Conservation (phyloP, 768 basidiomycete genomes). For the Mycena capillaripes region DNA sequence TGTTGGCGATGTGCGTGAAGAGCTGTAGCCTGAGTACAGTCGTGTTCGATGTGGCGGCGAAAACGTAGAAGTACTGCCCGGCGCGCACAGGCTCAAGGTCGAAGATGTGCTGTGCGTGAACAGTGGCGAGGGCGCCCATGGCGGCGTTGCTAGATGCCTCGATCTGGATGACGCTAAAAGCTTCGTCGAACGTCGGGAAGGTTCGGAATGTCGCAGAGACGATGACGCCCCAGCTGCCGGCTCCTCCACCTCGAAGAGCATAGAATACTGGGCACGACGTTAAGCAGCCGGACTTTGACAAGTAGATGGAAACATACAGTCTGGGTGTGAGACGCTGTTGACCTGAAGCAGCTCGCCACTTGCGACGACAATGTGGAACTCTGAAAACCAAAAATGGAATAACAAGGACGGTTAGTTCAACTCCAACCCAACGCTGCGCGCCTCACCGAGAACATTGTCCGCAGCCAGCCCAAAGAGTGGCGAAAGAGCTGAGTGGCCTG, state of each 20-base stretch:
- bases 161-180: constrained; percentile 35
- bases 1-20: constrained; percentile 27
- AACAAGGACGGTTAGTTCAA: background rate
- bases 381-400: constrained; percentile 11
- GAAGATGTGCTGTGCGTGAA: constrained; percentile 53
- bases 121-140: constrained; percentile 42
- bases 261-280: constrained; percentile 40
- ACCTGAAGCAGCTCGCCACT: constrained; percentile 44
- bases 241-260: constrained; percentile 46
- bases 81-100: constrained; percentile 47
- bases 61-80: constrained; percentile 48
- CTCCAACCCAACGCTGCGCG: background rate
- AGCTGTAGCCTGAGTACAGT: constrained; percentile 16
- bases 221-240: constrained; percentile 55
- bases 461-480: constrained; percentile 44
- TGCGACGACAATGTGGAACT: constrained; percentile 47
- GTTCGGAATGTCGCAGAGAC: constrained; percentile 51
- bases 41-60: constrained; percentile 1
- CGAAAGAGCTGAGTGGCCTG: constrained; percentile 45
- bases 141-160: constrained; percentile 28
- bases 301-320: constrained; percentile 35
- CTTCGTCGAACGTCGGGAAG: constrained; percentile 50
- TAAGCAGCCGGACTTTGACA: background rate
- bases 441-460: constrained; percentile 43
- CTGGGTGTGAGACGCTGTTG: constrained; percentile 41